A percentile compares a stretch with the other conserved stretches of the same genome.
Conservation (phyloP, 1,284 basidiomycete genomes). For the Athelia sp. region DNA sequence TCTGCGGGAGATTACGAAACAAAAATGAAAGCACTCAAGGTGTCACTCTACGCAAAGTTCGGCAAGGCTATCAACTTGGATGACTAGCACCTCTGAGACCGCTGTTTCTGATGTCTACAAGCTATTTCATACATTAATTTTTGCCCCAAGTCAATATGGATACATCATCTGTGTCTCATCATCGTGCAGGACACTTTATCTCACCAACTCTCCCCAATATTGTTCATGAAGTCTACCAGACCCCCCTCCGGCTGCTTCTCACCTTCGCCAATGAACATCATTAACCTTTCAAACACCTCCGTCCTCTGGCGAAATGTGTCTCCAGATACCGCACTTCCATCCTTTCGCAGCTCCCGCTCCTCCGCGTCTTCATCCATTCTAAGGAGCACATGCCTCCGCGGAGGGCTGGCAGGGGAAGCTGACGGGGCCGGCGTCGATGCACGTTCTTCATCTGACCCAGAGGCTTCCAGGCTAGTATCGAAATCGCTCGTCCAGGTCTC, state of each 20-base stretch:
- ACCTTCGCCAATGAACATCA: slow-evolving; percentile 55
- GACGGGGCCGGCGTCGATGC: background rate
- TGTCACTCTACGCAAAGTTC: slow-evolving; percentile 87
- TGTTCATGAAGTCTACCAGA: slow-evolving; percentile 40
- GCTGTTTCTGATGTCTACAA: background rate
- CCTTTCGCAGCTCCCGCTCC: slow-evolving; percentile 19
- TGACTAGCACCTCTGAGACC: slow-evolving; percentile 33
- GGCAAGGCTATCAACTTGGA: slow-evolving; percentile 92
- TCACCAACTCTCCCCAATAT: slow-evolving; percentile 1
- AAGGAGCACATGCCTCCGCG: slow-evolving; percentile 14
- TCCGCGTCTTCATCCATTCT: slow-evolving; percentile 34
- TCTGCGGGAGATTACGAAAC: slow-evolving; percentile 71
- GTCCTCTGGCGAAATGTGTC: slow-evolving; percentile 55
- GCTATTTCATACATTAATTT: background rate
- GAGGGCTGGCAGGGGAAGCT: background rate
- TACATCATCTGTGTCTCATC: too few species aligned
- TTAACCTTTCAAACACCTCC: slow-evolving; percentile 61
- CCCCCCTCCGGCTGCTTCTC: slow-evolving; percentile 61
- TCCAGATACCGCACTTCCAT: slow-evolving; percentile 18
- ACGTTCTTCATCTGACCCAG: background rate
- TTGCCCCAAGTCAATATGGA: background rate
- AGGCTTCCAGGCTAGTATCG: slow-evolving; percentile 14
- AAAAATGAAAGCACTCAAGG: slow-evolving; percentile 89
- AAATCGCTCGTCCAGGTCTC: slow-evolving; percentile 22
- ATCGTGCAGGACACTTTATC: too few species aligned